phyloP scores from a whole-genome alignment of 306 rosid species.

The Pyrus bretschneideri region DNA sequence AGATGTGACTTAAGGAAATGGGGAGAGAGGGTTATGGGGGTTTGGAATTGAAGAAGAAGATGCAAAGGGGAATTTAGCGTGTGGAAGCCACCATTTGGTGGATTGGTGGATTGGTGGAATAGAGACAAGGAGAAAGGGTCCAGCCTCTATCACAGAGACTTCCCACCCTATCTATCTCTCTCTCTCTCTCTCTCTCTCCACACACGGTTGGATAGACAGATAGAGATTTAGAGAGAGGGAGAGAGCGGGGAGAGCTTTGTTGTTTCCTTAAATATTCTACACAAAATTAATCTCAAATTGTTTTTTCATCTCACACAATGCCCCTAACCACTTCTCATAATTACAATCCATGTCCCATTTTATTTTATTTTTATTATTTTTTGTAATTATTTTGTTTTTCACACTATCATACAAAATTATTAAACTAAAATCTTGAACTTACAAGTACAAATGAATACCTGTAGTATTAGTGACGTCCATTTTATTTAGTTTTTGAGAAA shows the following conservation, averaged over 20 bases:
- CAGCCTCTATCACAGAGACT: slow-evolving; percentile 21
- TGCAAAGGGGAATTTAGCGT: slow-evolving; percentile 23
- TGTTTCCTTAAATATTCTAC: slow-evolving; percentile 17
- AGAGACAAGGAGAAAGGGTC: neutral
- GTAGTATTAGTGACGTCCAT: too few species aligned
- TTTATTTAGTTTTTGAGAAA: too few species aligned
- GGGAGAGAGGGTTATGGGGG: neutral
- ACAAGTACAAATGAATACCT: too few species aligned
- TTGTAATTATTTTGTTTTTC: too few species aligned
- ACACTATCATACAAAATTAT: too few species aligned
- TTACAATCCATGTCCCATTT: too few species aligned
- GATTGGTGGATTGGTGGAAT: neutral
- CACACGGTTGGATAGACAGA: neutral
- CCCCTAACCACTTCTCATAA: too few species aligned
- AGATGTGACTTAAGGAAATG: neutral
- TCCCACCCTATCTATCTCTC: slow-evolving; percentile 8
- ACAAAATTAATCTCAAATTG: neutral
- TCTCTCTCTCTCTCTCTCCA: slow-evolving; percentile 3
- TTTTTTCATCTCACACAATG: too few species aligned
- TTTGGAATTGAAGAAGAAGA: slow-evolving; percentile 4
- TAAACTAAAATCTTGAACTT: too few species aligned
- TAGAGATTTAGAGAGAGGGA: neutral
- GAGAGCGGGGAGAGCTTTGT: neutral
- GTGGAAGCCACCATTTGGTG: slow-evolving; percentile 12
- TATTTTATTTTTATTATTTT: too few species aligned